Base-by-base conservation (phyloP, 805 yeast species). In the Ogataea kodamae region DNA sequence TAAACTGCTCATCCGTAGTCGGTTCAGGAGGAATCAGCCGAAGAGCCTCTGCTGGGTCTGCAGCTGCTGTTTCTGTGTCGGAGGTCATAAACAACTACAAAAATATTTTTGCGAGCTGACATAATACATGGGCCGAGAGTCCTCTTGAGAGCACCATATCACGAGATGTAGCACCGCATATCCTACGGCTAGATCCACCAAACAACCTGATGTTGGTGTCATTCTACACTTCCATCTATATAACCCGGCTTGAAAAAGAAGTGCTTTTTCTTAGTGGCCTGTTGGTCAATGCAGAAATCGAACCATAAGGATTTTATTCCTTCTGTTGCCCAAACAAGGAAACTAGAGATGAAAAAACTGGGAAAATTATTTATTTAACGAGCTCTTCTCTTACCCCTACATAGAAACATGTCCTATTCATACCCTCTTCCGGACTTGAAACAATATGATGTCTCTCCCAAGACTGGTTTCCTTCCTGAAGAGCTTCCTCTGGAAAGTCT, bases 391-490 rank as follows among this genome's bases (percentile, higher is more conserved):
- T 25, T 18, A 3, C 15, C 30, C 9, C 13, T 18, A 12, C 18
- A 17, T n/a, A n/a, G n/a, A n/a, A n/a, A 3, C 14, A 50, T 47
- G 51, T 55, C 61, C 1, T 55, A 34, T 33, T 56, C 50, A 3
- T 46, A 46, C 25, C 61, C 60, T 9, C 37, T 78, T 9, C 83
- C 84, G 6, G 49, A 49, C 9, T 65, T 81, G 22, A 69, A 64
- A 35, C 81, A 80, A 52, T 89, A 78, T 55, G 89, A 79, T 25
- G 73, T 89, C 22, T 80, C 84, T 14, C 73, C 76, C 3, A 57
- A 50, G 17, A 72, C 85, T 0, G 97, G 97, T 18, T 89, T 89
- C 52, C 67, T 90, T 14, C 96, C 97, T 3, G 70, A 68, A 6
- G 64, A 66, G 29, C 57, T 72, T 16, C 96, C 97, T 0, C 61